Evolutionary conservation across 1,284 basidiomycete species (phyloP).

Genomic region (Cutaneotrichosporon sp.): DNA sequence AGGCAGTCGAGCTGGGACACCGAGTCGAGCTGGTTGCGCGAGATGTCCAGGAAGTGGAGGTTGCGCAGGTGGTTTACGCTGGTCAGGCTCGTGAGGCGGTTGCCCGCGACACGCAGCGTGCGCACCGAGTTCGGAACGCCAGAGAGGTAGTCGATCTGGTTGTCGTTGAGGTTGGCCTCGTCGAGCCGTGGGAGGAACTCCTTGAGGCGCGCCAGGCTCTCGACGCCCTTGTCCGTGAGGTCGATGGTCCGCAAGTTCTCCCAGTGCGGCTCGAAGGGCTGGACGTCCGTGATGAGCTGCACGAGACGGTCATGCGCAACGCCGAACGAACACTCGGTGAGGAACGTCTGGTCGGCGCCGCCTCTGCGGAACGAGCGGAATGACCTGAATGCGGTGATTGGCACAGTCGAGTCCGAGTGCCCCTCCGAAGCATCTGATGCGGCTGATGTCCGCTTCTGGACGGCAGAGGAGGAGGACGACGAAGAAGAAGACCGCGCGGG

Average conservation of each 20-base stretch:
- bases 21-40: slow-evolving; percentile 84
- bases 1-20: slow-evolving; percentile 80
- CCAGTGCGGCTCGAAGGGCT: slow-evolving; percentile 95
- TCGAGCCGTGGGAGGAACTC: slow-evolving; percentile 90
- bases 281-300: slow-evolving; percentile 89
- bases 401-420: slow-evolving; percentile 22
- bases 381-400: slow-evolving; percentile 24
- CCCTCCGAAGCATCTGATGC: slow-evolving; percentile 6
- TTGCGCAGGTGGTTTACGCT: slow-evolving; percentile 85
- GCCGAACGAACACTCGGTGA: slow-evolving; percentile 90
- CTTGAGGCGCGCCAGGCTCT: slow-evolving; percentile 87
- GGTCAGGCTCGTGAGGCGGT: slow-evolving; percentile 81
- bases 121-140: slow-evolving; percentile 76
- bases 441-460: not conserved
- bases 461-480: not conserved
- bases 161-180: slow-evolving; percentile 72
- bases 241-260: slow-evolving; percentile 76
- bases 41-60: slow-evolving; percentile 87
- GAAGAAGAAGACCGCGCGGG: slow-evolving; percentile 47
- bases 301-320: slow-evolving; percentile 88
- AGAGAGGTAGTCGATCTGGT: slow-evolving; percentile 81
- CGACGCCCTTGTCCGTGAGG: slow-evolving; percentile 73
- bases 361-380: slow-evolving; percentile 30
- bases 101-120: slow-evolving; percentile 76
- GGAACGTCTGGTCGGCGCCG: slow-evolving; percentile 70